A percentile compares a stretch with the other conserved stretches of the same genome.
These are phyloP conservation scores for Scutellaria barbata DNA, from an alignment of 257 asterid genomes.

Conservation along the genomic window DNA sequence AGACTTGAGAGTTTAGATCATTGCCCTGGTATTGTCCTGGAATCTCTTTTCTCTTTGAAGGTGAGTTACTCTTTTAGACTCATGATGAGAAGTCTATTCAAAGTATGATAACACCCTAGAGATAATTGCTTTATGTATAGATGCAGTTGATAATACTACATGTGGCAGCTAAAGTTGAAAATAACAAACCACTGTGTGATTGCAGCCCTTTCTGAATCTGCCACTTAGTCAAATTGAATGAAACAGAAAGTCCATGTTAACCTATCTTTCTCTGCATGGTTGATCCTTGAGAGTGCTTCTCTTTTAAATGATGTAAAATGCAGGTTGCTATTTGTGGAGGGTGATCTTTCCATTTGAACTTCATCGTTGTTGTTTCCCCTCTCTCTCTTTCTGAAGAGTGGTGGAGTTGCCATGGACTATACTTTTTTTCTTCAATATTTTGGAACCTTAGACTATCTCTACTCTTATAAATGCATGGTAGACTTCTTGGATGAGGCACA, in stretches of 20 bases:
- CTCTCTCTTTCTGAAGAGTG: too few relatives aligned
- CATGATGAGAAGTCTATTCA: not conserved
- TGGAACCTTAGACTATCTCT: not conserved
- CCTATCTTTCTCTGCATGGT: not conserved
- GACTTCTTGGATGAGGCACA: conserved; percentile 2
- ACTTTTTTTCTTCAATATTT: not conserved
- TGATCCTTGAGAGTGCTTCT: not conserved
- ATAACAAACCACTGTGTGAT: not conserved
- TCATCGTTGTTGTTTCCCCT: too few relatives aligned
- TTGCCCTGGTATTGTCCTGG: not conserved
- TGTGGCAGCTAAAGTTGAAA: not conserved
- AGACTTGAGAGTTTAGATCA: conserved; percentile 20
- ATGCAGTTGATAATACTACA: conserved; percentile 20
- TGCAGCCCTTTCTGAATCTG: not conserved
- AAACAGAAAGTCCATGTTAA: not conserved
- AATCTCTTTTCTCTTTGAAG: not conserved
- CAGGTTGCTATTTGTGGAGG: not conserved
- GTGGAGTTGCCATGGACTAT: not conserved
- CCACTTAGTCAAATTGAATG: conserved; percentile 8
- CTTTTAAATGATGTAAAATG: not conserved
- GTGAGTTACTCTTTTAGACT: not conserved
- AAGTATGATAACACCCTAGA: not conserved
- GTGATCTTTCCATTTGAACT: too few relatives aligned
- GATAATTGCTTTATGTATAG: not conserved
- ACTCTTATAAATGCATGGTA: conserved; percentile 8